These are phyloP conservation scores for Zoysia matrella DNA, from an alignment of 202 grass and related monocot species.

Conservation along the genomic window DNA sequence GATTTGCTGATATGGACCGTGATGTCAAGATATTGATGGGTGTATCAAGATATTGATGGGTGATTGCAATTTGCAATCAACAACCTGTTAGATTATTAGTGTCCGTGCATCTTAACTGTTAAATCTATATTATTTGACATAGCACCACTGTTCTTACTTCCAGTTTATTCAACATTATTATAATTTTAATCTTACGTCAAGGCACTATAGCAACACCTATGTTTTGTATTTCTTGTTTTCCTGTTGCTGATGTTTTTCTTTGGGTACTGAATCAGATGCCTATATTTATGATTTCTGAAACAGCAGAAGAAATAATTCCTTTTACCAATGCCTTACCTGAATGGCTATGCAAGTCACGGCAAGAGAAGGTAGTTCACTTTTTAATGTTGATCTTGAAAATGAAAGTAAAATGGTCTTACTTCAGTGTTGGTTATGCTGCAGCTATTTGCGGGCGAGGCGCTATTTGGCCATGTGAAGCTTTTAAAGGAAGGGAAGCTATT, in stretches of 20 bases:
- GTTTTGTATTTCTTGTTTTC: background rate
- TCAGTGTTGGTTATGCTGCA: conserved; percentile 44
- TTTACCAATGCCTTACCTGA: conserved; percentile 81
- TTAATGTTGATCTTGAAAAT: conserved; percentile 24
- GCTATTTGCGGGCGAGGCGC: conserved; percentile 76
- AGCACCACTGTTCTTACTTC: background rate
- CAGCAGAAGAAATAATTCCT: conserved; percentile 64
- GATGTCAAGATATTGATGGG: conserved; percentile 27
- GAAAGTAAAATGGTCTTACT: conserved; percentile 24
- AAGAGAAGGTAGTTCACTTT: conserved; percentile 79
- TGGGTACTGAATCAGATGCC: conserved; percentile 54
- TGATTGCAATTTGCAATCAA: background rate
- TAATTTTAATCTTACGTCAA: conserved; percentile 19
- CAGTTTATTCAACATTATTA: background rate
- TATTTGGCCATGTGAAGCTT: conserved; percentile 81
- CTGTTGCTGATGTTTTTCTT: conserved; percentile 1
- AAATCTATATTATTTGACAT: conserved; percentile 4
- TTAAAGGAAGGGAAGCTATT: conserved; percentile 68
- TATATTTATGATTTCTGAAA: conserved; percentile 80
- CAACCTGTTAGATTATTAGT: conserved; percentile 3
- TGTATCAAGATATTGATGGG: too few relatives aligned
- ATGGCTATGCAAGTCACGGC: conserved; percentile 88
- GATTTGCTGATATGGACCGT: conserved; percentile 1
- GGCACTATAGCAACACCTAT: background rate
- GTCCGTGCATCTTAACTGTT: conserved; percentile 7